phyloP scores from a whole-genome alignment of 176 grass and related monocot genomes.

The Ensete glaucum region DNA sequence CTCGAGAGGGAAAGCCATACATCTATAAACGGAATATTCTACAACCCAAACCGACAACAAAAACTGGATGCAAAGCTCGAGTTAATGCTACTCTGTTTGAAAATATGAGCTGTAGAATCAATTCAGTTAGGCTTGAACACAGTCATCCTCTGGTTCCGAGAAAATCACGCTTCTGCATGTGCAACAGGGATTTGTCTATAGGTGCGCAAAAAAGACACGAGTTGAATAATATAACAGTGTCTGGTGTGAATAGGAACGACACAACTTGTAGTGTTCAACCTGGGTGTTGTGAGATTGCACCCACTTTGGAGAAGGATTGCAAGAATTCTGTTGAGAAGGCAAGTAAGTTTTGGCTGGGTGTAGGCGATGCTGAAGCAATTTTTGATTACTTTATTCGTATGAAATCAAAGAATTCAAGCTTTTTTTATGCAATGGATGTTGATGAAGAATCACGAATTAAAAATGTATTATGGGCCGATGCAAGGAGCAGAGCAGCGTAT shows the following conservation, averaged over 20 bases:
- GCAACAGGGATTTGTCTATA: conserved; percentile 6
- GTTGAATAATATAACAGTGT: neutral
- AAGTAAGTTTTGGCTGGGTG: neutral
- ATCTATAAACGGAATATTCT: conserved; percentile 1
- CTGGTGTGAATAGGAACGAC: neutral
- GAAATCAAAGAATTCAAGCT: conserved; percentile 16
- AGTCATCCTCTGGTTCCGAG: conserved; percentile 8
- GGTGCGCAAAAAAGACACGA: neutral
- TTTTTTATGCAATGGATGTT: conserved; percentile 18
- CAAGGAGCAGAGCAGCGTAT: conserved; percentile 25
- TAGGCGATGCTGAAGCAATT: conserved; percentile 8
- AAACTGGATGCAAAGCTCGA: conserved; percentile 12
- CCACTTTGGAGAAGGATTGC: neutral
- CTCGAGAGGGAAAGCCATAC: conserved; percentile 3
- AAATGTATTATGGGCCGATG: conserved; percentile 22
- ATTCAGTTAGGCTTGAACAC: conserved; percentile 14
- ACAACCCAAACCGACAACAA: conserved; percentile 11
- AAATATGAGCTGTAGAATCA: conserved; percentile 4
- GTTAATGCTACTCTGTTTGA: conserved; percentile 15
- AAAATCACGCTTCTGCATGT: conserved; percentile 14
- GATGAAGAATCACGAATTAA: conserved; percentile 17
- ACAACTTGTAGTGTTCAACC: neutral
- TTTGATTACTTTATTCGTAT: conserved; percentile 23
- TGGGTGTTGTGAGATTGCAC: neutral
- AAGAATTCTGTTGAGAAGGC: conserved; percentile 1